Base-by-base conservation (phyloP, 177 flowering plant species). In the Vitis hybrid region DNA sequence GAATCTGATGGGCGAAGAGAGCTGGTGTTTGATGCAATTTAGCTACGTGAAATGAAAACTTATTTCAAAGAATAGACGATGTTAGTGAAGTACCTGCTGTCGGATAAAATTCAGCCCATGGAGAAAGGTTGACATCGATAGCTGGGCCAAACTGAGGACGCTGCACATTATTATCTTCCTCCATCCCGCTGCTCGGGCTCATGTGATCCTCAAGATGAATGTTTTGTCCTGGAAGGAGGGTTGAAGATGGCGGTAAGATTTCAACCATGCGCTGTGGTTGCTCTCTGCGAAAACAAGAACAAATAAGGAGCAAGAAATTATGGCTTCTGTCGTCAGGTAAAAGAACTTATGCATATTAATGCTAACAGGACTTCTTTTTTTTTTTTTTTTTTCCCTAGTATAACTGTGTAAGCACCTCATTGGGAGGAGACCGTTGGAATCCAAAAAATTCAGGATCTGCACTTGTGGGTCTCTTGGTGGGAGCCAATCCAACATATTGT, bases 351-450 rank as follows among this genome's bases (percentile, higher is more conserved):
- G 29, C 29, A 26, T 26, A 26, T 26, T 26, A 26, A 26, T 26
- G 29, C 29, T 26, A 26, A 26, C 29, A 26, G 29, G 29, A 26
- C 29, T 26, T 26, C 5, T 26, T 26, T 26, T 26, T 26, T 22
- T 22, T 19, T 19, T 19, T 19, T 22, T 19, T 16, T 20, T 1
- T 29, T 3, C 13, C 16, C 10, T 4, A 51, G 3, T 10, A 45
- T 26, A 26, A 26, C 29, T 26, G 18, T 31, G 14, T 59, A 48
- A 74, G 73, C 48, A 81, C 88, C 84, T 77, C 10, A 71, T 3
- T 1, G 86, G 83, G 72, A 81, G 78, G 50, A 81, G 79, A 18
- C 82, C 83, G 76, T 80, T 81, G 16, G 84, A 75, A 65, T 75
- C 79, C 78, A 81, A 64, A 59, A 83, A 77, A 59, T 80, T 77